These are phyloP conservation scores for Diplodia corticola DNA, from an alignment of 2,329 filamentous ascomycete species.

Conservation along the genomic window DNA sequence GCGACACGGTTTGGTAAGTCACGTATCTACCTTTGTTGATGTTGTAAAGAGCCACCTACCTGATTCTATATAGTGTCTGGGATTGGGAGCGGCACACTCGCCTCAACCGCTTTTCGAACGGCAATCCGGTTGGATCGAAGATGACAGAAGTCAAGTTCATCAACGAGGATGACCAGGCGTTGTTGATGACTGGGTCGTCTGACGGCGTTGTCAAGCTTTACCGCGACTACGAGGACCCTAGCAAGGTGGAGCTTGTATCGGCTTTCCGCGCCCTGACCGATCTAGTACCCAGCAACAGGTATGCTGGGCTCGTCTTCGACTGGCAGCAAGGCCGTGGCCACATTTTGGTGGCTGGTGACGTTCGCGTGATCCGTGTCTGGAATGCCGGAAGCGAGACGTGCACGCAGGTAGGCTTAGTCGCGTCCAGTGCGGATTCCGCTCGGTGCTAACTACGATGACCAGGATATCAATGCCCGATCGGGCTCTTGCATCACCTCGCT, in stretches of 20 bases:
- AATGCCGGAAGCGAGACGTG: slow-evolving; percentile 92
- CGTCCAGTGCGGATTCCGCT: neutral
- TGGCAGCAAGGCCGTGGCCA: slow-evolving; percentile 98
- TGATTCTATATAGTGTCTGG: slow-evolving; percentile 61
- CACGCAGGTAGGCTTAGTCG: slow-evolving; percentile 58
- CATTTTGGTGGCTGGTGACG: slow-evolving; percentile 92
- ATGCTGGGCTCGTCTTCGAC: slow-evolving; percentile 94
- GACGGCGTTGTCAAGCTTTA: slow-evolving; percentile 94
- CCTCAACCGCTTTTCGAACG: slow-evolving; percentile 86
- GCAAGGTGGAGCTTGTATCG: slow-evolving; percentile 79
- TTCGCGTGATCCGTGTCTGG: slow-evolving; percentile 94
- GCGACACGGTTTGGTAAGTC: slow-evolving; percentile 71
- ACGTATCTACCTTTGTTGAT: slow-evolving; percentile 19
- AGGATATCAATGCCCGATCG: slow-evolving; percentile 90
- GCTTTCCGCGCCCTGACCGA: slow-evolving; percentile 91
- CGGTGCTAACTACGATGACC: slow-evolving; percentile 19
- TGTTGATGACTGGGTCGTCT: slow-evolving; percentile 91
- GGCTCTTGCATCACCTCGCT: slow-evolving; percentile 94
- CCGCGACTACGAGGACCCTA: slow-evolving; percentile 80
- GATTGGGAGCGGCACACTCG: slow-evolving; percentile 81
- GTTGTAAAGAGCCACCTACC: slow-evolving; percentile 21
- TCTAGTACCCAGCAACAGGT: slow-evolving; percentile 89
- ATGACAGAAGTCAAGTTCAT: slow-evolving; percentile 97
- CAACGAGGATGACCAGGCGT: slow-evolving; percentile 95
- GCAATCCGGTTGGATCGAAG: slow-evolving; percentile 84